Percentiles rank a stretch among this genome's conserved stretches.
These are phyloP conservation scores for Trichoderma sp. DNA, from an alignment of 2,329 filamentous ascomycete genomes.

Conservation along the genomic window DNA sequence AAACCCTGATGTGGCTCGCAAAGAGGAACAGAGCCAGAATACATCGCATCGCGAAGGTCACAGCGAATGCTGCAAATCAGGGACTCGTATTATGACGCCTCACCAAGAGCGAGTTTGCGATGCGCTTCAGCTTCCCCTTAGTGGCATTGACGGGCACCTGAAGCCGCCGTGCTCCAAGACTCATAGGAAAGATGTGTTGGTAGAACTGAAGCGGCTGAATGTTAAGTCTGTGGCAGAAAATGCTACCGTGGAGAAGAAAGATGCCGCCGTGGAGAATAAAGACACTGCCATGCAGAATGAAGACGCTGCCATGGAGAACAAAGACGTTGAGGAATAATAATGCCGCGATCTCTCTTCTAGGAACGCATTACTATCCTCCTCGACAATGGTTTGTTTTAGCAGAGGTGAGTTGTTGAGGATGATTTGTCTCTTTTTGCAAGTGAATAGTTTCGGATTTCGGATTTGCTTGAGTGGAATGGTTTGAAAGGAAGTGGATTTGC, in stretches of 20 bases:
- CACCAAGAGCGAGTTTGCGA: slow-evolving; percentile 21
- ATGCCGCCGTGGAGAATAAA: background rate
- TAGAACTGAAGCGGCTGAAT: slow-evolving; percentile 29
- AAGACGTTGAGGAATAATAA: background rate
- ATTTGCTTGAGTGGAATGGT: background rate
- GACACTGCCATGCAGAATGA: background rate
- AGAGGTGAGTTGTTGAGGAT: background rate
- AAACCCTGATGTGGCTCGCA: background rate
- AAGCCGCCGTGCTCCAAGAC: slow-evolving; percentile 15
- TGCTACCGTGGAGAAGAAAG: background rate
- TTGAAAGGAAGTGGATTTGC: background rate
- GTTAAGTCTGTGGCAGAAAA: slow-evolving; percentile 30
- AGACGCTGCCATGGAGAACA: background rate
- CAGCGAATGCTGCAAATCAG: background rate
- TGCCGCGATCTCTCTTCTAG: background rate
- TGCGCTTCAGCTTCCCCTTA: slow-evolving; percentile 25
- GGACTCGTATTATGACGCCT: background rate
- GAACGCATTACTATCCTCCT: background rate
- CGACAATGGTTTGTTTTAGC: background rate
- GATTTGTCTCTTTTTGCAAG: background rate
- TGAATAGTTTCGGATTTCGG: background rate
- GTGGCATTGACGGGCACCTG: slow-evolving; percentile 26
- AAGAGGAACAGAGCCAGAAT: background rate
- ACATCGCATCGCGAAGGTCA: background rate
- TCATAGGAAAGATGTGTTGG: slow-evolving; percentile 28